Percentiles rank a stretch among this genome's conserved stretches.
phyloP scores from a whole-genome alignment of 257 asterid genomes.

The Nicotiana undulata region DNA sequence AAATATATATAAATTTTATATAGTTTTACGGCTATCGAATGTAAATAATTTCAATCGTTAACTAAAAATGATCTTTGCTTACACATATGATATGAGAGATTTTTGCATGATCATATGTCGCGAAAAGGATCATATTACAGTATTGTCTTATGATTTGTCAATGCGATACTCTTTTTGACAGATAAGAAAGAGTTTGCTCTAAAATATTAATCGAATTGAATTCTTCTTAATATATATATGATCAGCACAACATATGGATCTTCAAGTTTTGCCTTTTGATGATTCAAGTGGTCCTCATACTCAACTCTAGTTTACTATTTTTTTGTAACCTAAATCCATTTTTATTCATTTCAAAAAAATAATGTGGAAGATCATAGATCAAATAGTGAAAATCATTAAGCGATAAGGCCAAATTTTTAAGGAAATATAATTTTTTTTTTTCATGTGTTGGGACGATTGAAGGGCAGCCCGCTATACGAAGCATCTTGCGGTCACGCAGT shows the following conservation, averaged over 20 bases:
- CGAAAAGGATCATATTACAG: neutral
- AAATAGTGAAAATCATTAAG: too few relatives aligned
- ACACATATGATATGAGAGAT: too few relatives aligned
- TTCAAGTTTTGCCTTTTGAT: neutral
- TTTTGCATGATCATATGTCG: neutral
- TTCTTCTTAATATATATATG: neutral
- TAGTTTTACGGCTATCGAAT: too few relatives aligned
- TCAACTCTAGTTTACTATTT: neutral
- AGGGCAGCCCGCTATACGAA: too few relatives aligned
- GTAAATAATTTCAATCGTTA: too few relatives aligned
- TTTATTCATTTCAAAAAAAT: too few relatives aligned
- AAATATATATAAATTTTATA: too few relatives aligned
- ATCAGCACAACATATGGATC: neutral
- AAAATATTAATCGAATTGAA: neutral
- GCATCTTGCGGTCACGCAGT: fast-evolving
- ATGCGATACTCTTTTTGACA: neutral
- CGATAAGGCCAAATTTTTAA: too few relatives aligned
- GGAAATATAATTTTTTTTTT: too few relatives aligned
- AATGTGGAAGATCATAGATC: too few relatives aligned
- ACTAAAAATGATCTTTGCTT: too few relatives aligned
- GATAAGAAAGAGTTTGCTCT: neutral
- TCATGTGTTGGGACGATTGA: fast-evolving
- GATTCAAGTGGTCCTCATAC: neutral
- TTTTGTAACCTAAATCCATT: neutral
- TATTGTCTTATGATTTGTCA: neutral